Evolutionary conservation across 2,329 filamentous ascomycete species (phyloP).

Genomic region (Cladophialophora chaetospira): DNA sequence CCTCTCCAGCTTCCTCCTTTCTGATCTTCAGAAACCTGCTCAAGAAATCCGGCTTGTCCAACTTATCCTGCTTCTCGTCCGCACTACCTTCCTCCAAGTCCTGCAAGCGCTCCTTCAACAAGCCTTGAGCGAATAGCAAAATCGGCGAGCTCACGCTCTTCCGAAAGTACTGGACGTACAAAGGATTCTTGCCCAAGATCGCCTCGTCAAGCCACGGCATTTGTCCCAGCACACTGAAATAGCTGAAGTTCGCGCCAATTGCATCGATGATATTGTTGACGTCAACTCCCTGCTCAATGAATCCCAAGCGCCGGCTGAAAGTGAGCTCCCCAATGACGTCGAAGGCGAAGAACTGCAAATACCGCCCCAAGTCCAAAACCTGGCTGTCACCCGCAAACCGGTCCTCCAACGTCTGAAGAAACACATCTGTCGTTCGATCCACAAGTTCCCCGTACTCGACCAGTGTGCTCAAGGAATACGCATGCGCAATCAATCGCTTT

Average conservation of each 20-base stretch:
- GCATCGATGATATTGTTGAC: conserved; percentile 38
- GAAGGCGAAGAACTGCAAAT: conserved; percentile 41
- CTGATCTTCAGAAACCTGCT: conserved; percentile 30
- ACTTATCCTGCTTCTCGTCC: conserved; percentile 13
- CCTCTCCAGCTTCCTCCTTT: conserved; percentile 22
- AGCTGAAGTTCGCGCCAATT: conserved; percentile 37
- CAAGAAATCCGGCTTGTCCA: conserved; percentile 33
- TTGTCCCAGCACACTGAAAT: conserved; percentile 36
- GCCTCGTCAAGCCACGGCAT: conserved; percentile 42
- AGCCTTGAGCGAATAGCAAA: conserved; percentile 24
- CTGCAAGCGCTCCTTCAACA: conserved; percentile 27
- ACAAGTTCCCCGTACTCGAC: conserved; percentile 45
- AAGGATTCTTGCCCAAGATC: conserved; percentile 40
- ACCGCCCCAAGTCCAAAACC: conserved; percentile 36
- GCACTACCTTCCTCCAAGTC: conserved; percentile 14
- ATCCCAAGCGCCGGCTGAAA: conserved; percentile 39
- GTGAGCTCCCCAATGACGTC: conserved; percentile 44
- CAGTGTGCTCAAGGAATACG: conserved; percentile 47
- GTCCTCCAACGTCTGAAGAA: conserved; percentile 35
- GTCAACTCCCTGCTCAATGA: conserved; percentile 39
- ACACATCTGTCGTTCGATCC: conserved; percentile 38
- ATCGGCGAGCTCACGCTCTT: conserved; percentile 29
- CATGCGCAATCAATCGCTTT: conserved; percentile 42
- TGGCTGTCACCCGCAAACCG: conserved; percentile 25
- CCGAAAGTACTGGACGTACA: conserved; percentile 31